These are phyloP conservation scores for Pythium periplocum DNA, from an alignment of 352 stramenopile genomes.

Conservation along the genomic window DNA sequence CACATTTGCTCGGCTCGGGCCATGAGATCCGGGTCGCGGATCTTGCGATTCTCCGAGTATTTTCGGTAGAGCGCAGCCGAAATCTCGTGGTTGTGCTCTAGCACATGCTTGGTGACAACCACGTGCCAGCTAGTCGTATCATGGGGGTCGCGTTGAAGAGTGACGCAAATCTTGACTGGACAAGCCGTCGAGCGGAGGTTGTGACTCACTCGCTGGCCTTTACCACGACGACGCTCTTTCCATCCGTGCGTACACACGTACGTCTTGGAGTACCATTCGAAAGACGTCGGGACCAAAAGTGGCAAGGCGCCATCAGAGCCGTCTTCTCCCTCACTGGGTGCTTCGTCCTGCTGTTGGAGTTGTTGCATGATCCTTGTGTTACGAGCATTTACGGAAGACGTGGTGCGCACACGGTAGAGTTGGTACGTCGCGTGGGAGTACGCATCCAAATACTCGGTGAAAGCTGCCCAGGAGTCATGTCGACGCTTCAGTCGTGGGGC, in stretches of 20 bases:
- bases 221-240: constrained; percentile 65
- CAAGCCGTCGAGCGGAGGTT: constrained; percentile 60
- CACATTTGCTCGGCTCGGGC: constrained; percentile 54
- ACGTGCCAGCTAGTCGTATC: constrained; percentile 42
- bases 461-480: constrained; percentile 49
- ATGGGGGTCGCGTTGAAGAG: constrained; percentile 42
- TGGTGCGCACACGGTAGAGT: constrained; percentile 70
- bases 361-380: constrained; percentile 54
- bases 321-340: background rate
- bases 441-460: constrained; percentile 49
- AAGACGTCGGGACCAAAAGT: constrained; percentile 45
- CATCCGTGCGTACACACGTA: constrained; percentile 76
- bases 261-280: constrained; percentile 79
- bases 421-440: constrained; percentile 63
- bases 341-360: constrained; percentile 15
- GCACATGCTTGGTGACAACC: constrained; percentile 63
- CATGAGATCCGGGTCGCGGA: constrained; percentile 58
- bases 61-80: constrained; percentile 49
- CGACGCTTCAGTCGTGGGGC: constrained; percentile 39
- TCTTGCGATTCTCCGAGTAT: constrained; percentile 63
- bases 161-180: constrained; percentile 64
- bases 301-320: background rate
- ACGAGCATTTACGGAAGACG: constrained; percentile 57
- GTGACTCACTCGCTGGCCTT: constrained; percentile 65
- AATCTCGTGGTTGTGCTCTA: constrained; percentile 73